These are phyloP conservation scores for Cyberlindnera veronae DNA, from an alignment of 805 yeast species.

Conservation along the genomic window DNA sequence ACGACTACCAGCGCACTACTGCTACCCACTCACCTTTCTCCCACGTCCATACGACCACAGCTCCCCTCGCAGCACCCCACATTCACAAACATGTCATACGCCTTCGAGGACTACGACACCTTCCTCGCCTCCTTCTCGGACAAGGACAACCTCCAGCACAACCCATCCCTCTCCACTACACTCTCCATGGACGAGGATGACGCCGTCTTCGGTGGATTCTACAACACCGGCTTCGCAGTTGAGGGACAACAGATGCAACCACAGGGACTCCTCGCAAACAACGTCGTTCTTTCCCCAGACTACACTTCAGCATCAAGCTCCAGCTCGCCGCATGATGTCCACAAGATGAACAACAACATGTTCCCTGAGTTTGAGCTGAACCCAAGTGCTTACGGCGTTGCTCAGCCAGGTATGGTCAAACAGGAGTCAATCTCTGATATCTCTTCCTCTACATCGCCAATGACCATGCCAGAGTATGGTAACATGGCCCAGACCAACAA, in stretches of 20 bases:
- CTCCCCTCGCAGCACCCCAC: background rate
- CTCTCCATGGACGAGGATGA: conserved; percentile 15
- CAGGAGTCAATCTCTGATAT: conserved; percentile 18
- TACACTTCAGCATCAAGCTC: conserved; percentile 15
- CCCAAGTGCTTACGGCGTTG: background rate
- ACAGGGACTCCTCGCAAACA: conserved; percentile 1
- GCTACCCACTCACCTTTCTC: too few relatives aligned
- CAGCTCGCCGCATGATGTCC: conserved; percentile 16
- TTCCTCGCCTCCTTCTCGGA: conserved; percentile 25
- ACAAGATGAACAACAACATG: conserved; percentile 1
- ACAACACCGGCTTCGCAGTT: conserved; percentile 1
- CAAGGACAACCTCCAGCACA: conserved; percentile 16
- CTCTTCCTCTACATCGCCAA: conserved; percentile 18
- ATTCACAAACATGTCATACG: conserved; percentile 21
- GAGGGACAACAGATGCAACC: conserved; percentile 4
- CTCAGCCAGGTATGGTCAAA: conserved; percentile 7
- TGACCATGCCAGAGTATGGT: background rate
- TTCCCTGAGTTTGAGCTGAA: conserved; percentile 9
- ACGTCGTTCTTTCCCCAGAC: conserved; percentile 14
- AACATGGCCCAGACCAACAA: conserved; percentile 1
- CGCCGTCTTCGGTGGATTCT: conserved; percentile 3
- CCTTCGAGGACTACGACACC: conserved; percentile 32
- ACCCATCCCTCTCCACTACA: conserved; percentile 15
- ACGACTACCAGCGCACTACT: too few relatives aligned
- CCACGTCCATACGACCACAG: background rate